These are phyloP conservation scores for Aspergillus thermomutatus DNA, from an alignment of 2,329 filamentous ascomycete species.

Conservation along the genomic window DNA sequence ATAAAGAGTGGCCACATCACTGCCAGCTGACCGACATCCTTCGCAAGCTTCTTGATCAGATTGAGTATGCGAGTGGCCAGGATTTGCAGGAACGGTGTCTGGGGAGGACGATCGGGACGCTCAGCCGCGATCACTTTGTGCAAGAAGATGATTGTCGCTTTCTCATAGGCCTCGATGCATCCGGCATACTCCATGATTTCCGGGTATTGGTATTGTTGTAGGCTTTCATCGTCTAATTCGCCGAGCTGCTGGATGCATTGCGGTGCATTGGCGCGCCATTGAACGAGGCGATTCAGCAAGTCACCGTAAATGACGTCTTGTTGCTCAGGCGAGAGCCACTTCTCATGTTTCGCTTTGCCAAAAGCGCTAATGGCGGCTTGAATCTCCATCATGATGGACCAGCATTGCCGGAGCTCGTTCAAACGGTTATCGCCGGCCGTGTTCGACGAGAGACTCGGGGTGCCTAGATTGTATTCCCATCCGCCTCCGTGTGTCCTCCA, in stretches of 20 bases:
- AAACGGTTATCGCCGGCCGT: slow-evolving; percentile 21
- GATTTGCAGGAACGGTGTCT: slow-evolving; percentile 24
- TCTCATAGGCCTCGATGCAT: slow-evolving; percentile 37
- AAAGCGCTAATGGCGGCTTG: slow-evolving; percentile 31
- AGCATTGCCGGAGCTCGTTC: slow-evolving; percentile 27
- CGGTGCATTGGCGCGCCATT: slow-evolving; percentile 30
- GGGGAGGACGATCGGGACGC: slow-evolving; percentile 24
- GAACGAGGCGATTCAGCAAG: slow-evolving; percentile 24
- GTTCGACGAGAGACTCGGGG: slow-evolving; percentile 25
- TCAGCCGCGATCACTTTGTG: slow-evolving; percentile 31
- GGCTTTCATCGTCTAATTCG: slow-evolving; percentile 26
- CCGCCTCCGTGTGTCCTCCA: slow-evolving; percentile 37
- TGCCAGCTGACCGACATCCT: slow-evolving; percentile 32
- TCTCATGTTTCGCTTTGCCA: slow-evolving; percentile 29
- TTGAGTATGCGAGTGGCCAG: slow-evolving; percentile 29
- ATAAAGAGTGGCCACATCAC: slow-evolving; percentile 34
- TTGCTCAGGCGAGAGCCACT: slow-evolving; percentile 25
- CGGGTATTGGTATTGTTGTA: slow-evolving; percentile 25
- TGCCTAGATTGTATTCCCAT: slow-evolving; percentile 38
- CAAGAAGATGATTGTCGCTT: slow-evolving; percentile 34
- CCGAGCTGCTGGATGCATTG: slow-evolving; percentile 24
- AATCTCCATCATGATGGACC: slow-evolving; percentile 35
- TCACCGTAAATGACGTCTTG: slow-evolving; percentile 30
- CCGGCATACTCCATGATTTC: slow-evolving; percentile 34
- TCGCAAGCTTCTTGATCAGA: slow-evolving; percentile 29